A percentile compares a stretch with the other conserved stretches of the same genome.
Evolutionary conservation across 371 early-diverging fungal species (phyloP).

Genomic region (Mucor circinelloides): DNA sequence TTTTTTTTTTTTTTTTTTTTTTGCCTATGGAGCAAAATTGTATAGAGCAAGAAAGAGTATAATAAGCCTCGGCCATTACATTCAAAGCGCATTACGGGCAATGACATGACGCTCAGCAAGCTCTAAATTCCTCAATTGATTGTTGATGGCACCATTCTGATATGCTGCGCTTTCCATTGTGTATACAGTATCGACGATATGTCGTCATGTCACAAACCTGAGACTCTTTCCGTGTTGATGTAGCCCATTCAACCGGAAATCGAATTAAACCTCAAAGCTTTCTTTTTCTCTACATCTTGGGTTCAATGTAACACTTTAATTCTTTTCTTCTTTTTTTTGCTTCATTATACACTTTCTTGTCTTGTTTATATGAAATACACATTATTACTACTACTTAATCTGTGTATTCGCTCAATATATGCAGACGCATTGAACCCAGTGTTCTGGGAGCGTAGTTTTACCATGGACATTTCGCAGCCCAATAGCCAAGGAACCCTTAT

Average conservation of each 20-base stretch:
- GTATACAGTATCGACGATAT: not conserved
- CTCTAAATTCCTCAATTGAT: too few species aligned
- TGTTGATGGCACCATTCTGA: too few species aligned
- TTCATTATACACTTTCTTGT: not conserved
- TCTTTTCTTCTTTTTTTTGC: not conserved
- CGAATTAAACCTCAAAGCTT: not conserved
- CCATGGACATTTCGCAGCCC: constrained; percentile 6
- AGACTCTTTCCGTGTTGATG: not conserved
- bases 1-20: too few species aligned
- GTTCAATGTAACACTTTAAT: not conserved
- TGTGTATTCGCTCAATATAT: not conserved
- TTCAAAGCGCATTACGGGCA: too few species aligned
- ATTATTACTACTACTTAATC: not conserved
- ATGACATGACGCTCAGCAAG: too few species aligned
- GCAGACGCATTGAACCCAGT: constrained; percentile 2
- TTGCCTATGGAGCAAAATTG: too few species aligned
- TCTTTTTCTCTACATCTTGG: not conserved
- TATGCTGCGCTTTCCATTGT: not conserved
- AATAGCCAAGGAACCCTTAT: not conserved
- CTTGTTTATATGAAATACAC: not conserved
- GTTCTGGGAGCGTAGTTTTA: constrained; percentile 14
- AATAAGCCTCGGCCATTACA: too few species aligned
- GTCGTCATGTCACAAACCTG: not conserved
- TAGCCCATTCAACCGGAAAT: not conserved
- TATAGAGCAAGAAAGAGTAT: too few species aligned